Conservation (phyloP, 2,329 filamentous ascomycete genomes). For the Pezicula radicicola region DNA sequence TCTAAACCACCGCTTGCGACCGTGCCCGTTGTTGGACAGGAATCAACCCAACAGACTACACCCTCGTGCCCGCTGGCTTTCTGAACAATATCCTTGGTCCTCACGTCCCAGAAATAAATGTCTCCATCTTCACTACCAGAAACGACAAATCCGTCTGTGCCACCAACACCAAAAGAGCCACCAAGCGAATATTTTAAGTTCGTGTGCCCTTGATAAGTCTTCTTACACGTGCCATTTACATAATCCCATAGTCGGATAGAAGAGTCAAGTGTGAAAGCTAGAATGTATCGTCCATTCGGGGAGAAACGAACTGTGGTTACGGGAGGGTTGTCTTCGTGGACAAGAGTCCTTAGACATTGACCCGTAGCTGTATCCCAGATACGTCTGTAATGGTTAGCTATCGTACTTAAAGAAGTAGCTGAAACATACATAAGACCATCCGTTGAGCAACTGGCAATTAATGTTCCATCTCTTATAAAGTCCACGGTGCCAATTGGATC, state of each 20-base stretch:
- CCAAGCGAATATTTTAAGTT: slow-evolving; percentile 85
- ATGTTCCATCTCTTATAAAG: slow-evolving; percentile 86
- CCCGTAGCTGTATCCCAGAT: slow-evolving; percentile 96
- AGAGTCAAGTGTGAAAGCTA: slow-evolving; percentile 88
- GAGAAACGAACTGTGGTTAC: slow-evolving; percentile 89
- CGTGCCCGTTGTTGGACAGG: slow-evolving; percentile 47
- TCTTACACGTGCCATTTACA: slow-evolving; percentile 83
- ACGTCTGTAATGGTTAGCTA: slow-evolving; percentile 46
- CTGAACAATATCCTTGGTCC: slow-evolving; percentile 80
- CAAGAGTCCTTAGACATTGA: slow-evolving; percentile 89
- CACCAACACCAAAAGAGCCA: slow-evolving; percentile 75
- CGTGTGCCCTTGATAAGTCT: slow-evolving; percentile 92
- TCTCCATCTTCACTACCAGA: slow-evolving; percentile 86
- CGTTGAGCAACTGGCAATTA: slow-evolving; percentile 87
- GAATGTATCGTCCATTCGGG: slow-evolving; percentile 88
- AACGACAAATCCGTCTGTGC: slow-evolving; percentile 59
- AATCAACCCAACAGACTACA: slow-evolving; percentile 66
- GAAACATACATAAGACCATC: slow-evolving; percentile 76
- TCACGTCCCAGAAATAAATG: slow-evolving; percentile 87
- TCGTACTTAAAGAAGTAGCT: not conserved
- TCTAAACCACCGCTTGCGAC: slow-evolving; percentile 63
- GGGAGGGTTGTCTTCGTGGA: slow-evolving; percentile 92
- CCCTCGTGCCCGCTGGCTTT: slow-evolving; percentile 51
- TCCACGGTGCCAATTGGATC: slow-evolving; percentile 94
- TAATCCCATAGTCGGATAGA: slow-evolving; percentile 95